Evolutionary conservation across 2,329 filamentous ascomycete genomes (phyloP), one percentile per base, ranked within the genome.

Genomic region (Davidsoniella australis): DNA sequence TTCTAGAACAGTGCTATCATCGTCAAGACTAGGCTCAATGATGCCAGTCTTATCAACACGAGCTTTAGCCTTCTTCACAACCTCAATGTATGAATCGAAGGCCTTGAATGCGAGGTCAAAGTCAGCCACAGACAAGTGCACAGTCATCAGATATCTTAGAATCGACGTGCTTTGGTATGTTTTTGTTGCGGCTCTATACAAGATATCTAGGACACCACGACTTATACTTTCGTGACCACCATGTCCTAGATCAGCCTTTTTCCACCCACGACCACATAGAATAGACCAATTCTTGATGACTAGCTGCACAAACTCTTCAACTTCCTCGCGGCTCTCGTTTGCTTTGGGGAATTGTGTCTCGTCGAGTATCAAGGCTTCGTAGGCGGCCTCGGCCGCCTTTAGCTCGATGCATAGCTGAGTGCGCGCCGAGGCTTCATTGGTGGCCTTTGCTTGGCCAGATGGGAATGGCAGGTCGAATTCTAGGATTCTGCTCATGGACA

Each of bases 91-190:
- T 0, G 88, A 88, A 61, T 94, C 83, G 54, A 95, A 85, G 0
- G 91, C 85, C 60, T 87, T 87, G 62, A 94, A 80, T 1, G 88
- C 88, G 45, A 96, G 68, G 50, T 94, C 85, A 56, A 95, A 96
- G 57, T 98, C 89, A 7, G 87, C 86, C 16, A 95, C 70, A 2
- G 86, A 76, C 16, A 89, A 71, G 62, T 98, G 91, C 2, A 94
- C 82, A 9, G 78, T 81, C 60, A 96, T 96, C 0, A 98, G 71
- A 58, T 88, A 77, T 51, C 89, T 75, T 26, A 98, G 68, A 54
- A 96, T 84, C 8, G 86, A 70, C 1, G 89, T 94, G 1, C 91
- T 98, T 64, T 98, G 91, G 59, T 91, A 98, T 0, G 88, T 94
- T 63, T 91, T 94, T 8, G 83, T 86, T 6, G 89, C 85, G 18